Conservation (phyloP, 306 rosid species). For the Styphnolobium japonicum region DNA sequence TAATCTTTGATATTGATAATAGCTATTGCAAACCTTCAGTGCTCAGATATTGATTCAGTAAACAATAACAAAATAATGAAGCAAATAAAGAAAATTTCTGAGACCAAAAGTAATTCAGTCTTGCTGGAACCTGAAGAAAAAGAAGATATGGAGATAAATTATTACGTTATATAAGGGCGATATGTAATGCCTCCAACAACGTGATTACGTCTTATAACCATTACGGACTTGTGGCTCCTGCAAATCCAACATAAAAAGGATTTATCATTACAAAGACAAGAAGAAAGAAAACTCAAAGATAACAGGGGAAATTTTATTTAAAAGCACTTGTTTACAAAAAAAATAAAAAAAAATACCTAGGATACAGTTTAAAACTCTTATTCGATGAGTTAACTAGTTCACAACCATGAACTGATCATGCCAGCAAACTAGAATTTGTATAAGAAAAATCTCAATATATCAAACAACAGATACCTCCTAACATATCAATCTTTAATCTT, state of each 20-base stretch:
- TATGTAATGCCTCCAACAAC: slow-evolving; percentile 98
- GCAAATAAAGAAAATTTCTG: neutral
- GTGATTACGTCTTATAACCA: slow-evolving; percentile 79
- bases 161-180: slow-evolving; percentile 88
- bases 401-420: neutral
- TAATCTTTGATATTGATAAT: slow-evolving; percentile 1
- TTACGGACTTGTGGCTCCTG: slow-evolving; percentile 95
- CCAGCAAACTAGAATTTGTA: neutral
- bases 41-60: neutral
- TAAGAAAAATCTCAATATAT: neutral
- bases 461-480: neutral
- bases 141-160: neutral
- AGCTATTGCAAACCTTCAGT: slow-evolving; percentile 4
- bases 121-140: neutral
- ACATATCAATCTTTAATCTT: slow-evolving; percentile 1
- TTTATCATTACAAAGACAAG: neutral
- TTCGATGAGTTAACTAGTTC: slow-evolving; percentile 8
- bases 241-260: slow-evolving; percentile 29
- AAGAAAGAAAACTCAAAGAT: slow-evolving; percentile 4
- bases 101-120: neutral
- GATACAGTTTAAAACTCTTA: neutral
- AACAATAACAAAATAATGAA: neutral
- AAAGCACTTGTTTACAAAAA: neutral
- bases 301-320: neutral
- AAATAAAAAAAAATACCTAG: neutral